A percentile compares a stretch with the other conserved stretches of the same genome.
Conservation (phyloP, 2,329 filamentous ascomycete genomes). For the Coniochaeta hoffmannii region DNA sequence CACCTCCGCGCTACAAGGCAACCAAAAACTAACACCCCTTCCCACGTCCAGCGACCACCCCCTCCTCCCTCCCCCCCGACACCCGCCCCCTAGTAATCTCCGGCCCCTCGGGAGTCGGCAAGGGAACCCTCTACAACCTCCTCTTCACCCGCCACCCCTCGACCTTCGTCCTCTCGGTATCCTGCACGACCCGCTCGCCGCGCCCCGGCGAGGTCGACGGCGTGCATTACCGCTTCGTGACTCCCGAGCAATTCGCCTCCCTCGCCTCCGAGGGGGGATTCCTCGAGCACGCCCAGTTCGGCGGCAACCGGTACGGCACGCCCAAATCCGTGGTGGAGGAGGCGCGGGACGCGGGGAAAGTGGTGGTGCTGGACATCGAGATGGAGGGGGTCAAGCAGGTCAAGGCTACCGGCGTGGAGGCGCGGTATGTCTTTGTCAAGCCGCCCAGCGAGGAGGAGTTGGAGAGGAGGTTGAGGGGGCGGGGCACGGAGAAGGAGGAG, state of each 20-base stretch:
- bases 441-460: slow-evolving; percentile 70
- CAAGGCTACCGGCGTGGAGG: slow-evolving; percentile 64
- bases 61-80: slow-evolving; percentile 29
- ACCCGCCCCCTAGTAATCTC: slow-evolving; percentile 67
- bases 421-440: slow-evolving; percentile 77
- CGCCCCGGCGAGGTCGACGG: slow-evolving; percentile 69
- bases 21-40: neutral
- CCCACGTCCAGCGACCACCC: neutral
- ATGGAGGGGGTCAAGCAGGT: slow-evolving; percentile 98
- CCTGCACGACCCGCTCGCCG: slow-evolving; percentile 74
- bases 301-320: slow-evolving; percentile 82
- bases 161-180: slow-evolving; percentile 48
- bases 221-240: slow-evolving; percentile 74
- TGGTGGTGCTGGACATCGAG: slow-evolving; percentile 89
- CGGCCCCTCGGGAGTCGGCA: slow-evolving; percentile 73
- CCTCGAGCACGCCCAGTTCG: slow-evolving; percentile 80
- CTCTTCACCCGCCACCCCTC: slow-evolving; percentile 53
- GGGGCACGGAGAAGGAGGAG: slow-evolving; percentile 73
- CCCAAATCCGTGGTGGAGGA: slow-evolving; percentile 72
- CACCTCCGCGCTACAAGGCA: too few relatives aligned
- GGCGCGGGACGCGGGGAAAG: slow-evolving; percentile 60
- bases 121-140: slow-evolving; percentile 69
- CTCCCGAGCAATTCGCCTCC: slow-evolving; percentile 56
- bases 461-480: slow-evolving; percentile 64
- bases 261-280: slow-evolving; percentile 66